These are phyloP conservation scores for Boletus rufocinnamomeus DNA, from an alignment of 768 basidiomycete genomes.

Conservation along the genomic window DNA sequence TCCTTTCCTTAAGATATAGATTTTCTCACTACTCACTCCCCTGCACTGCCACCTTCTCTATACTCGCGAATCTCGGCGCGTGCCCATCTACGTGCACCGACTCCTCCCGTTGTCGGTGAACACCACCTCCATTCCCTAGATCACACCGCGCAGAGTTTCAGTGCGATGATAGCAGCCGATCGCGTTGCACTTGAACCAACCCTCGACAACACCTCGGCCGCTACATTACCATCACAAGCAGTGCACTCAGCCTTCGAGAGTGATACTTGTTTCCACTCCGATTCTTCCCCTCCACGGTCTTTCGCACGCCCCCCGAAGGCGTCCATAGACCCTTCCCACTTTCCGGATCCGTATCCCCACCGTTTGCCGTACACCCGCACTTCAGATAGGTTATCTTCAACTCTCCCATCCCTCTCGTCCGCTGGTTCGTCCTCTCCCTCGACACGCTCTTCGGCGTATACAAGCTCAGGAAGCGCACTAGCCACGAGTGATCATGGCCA, in stretches of 20 bases:
- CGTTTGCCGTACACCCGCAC: conserved; percentile 48
- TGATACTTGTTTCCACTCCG: conserved; percentile 41
- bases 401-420: conserved; percentile 65
- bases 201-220: conserved; percentile 21
- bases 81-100: conserved; percentile 43
- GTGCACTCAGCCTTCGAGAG: conserved; percentile 37
- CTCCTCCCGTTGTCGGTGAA: conserved; percentile 34
- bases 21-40: conserved; percentile 33
- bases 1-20: conserved; percentile 26
- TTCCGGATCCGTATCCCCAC: conserved; percentile 72
- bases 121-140: conserved; percentile 31
- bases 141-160: conserved; percentile 18
- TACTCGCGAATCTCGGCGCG: conserved; percentile 34
- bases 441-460: conserved; percentile 77
- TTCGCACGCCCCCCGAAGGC: conserved; percentile 49
- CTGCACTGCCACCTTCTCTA: conserved; percentile 36
- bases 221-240: conserved; percentile 27
- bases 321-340: conserved; percentile 62
- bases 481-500: conserved; percentile 63
- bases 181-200: conserved; percentile 9
- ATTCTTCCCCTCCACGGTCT: conserved; percentile 36
- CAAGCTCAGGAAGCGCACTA: conserved; percentile 64
- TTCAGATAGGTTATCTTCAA: conserved; percentile 37
- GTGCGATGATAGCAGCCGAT: conserved; percentile 25
- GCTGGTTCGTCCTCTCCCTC: conserved; percentile 70